Percentiles rank a stretch among this genome's conserved stretches.
phyloP scores from a whole-genome alignment of 2,329 filamentous ascomycete species.

The Penicillium sp. region DNA sequence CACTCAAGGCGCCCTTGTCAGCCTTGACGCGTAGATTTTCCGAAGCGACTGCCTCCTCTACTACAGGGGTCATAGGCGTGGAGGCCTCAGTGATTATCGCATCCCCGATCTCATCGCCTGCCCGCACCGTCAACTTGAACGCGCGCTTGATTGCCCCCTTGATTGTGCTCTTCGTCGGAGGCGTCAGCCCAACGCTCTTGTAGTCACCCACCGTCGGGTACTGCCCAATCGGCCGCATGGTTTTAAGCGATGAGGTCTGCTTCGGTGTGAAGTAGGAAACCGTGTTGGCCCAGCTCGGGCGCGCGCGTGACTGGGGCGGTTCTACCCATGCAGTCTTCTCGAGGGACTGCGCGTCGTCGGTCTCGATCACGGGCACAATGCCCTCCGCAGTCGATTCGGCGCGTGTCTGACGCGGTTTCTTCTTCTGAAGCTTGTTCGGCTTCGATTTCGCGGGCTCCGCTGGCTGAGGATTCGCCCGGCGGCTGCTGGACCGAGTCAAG shows the following conservation, averaged over 20 bases:
- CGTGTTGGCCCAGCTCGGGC: constrained; percentile 12
- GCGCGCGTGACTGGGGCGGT: constrained; percentile 12
- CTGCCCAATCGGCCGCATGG: constrained; percentile 27
- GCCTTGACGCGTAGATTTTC: constrained; percentile 9
- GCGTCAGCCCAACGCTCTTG: constrained; percentile 21
- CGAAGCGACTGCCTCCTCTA: constrained; percentile 18
- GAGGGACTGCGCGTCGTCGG: constrained; percentile 1
- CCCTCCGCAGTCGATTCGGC: constrained; percentile 1
- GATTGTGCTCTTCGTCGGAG: constrained; percentile 8
- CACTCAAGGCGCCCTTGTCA: constrained; percentile 3
- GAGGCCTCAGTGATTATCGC: constrained; percentile 14
- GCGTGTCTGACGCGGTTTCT: constrained; percentile 19
- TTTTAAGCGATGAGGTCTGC: constrained; percentile 2
- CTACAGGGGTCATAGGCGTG: constrained; percentile 22
- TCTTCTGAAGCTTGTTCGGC: constrained; percentile 19
- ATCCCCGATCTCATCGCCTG: constrained; percentile 9
- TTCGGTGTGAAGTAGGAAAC: constrained; percentile 3
- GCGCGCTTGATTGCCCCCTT: constrained; percentile 12
- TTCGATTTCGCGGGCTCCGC: constrained; percentile 8
- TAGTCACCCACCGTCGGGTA: constrained; percentile 26
- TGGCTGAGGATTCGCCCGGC: constrained; percentile 17
- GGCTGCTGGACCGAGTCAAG: constrained; percentile 17
- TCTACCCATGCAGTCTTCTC: constrained; percentile 13
- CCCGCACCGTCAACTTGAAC: constrained; percentile 10
- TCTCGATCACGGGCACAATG: constrained; percentile 8